Conservation (phyloP, 2,329 filamentous ascomycete genomes). For the Arthrobotrys pseudoclavata region DNA sequence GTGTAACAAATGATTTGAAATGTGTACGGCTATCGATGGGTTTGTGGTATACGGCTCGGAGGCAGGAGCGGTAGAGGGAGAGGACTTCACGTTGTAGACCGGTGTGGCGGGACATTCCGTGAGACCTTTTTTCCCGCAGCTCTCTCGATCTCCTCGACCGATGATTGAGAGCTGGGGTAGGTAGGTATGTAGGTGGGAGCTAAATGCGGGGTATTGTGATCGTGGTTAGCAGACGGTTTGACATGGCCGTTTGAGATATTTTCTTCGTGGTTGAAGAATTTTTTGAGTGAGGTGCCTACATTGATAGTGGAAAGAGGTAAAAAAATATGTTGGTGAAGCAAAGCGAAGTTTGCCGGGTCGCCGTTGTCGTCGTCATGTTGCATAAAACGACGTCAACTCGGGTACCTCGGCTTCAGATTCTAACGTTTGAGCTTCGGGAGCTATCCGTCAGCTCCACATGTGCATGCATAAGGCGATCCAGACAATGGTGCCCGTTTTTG, state of each 20-base stretch:
- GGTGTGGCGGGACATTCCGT: conserved; percentile 65
- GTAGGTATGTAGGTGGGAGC: neutral
- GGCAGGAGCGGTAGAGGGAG: conserved; percentile 84
- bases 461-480: neutral
- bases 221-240: neutral
- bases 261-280: neutral
- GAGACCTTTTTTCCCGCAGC: neutral
- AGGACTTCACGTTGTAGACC: conserved; percentile 93
- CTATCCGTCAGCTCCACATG: conserved; percentile 17
- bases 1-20: conserved; percentile 67
- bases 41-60: conserved; percentile 85
- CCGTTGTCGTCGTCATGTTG: conserved; percentile 24
- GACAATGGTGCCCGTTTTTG: neutral
- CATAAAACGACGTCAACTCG: conserved; percentile 22
- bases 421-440: conserved; percentile 6
- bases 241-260: neutral
- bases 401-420: conserved; percentile 16
- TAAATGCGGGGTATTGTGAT: conserved; percentile 9
- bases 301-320: neutral
- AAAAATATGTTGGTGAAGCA: conserved; percentile 5
- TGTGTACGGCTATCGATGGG: conserved; percentile 72
- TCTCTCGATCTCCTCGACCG: too few species aligned
- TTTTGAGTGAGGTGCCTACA: neutral
- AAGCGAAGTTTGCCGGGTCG: neutral
- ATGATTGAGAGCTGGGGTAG: neutral